These are phyloP conservation scores for Wallacemonas rigidus DNA, from an alignment of 208 protist species.

Conservation along the genomic window DNA sequence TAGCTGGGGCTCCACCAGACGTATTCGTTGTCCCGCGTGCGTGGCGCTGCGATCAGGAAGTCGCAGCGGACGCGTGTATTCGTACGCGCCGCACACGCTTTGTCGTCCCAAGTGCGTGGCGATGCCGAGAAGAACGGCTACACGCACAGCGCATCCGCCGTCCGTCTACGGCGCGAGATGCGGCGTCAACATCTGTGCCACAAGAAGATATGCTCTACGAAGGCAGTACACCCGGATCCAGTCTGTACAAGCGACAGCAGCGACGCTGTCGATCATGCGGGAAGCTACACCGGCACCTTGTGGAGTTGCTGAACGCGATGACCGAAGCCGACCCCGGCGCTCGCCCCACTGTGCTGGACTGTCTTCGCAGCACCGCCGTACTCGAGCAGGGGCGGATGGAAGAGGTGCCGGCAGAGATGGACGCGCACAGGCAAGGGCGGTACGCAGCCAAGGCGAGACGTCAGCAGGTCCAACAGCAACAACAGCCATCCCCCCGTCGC, in stretches of 20 bases:
- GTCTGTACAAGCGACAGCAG: neutral
- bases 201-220: neutral
- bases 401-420: neutral
- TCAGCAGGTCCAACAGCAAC: neutral
- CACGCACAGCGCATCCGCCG: constrained; percentile 17
- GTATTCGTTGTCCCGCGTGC: neutral
- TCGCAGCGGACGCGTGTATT: neutral
- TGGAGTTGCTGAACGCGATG: constrained; percentile 46
- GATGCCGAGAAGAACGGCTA: constrained; percentile 28
- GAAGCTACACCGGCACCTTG: constrained; percentile 36
- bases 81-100: constrained; percentile 8
- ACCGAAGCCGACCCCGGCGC: constrained; percentile 25
- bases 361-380: constrained; percentile 32
- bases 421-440: neutral
- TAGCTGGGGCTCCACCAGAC: too few relatives aligned
- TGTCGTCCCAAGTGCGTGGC: constrained; percentile 33
- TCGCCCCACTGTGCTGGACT: constrained; percentile 25
- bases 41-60: constrained; percentile 12
- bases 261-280: constrained; percentile 36
- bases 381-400: constrained; percentile 30
- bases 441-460: too few relatives aligned
- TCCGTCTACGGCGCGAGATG: neutral
- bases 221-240: constrained; percentile 1
- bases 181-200: neutral
- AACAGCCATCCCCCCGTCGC: neutral